These are phyloP conservation scores for Trichoderma semiorbis DNA, from an alignment of 2,329 filamentous ascomycete species.

Conservation along the genomic window DNA sequence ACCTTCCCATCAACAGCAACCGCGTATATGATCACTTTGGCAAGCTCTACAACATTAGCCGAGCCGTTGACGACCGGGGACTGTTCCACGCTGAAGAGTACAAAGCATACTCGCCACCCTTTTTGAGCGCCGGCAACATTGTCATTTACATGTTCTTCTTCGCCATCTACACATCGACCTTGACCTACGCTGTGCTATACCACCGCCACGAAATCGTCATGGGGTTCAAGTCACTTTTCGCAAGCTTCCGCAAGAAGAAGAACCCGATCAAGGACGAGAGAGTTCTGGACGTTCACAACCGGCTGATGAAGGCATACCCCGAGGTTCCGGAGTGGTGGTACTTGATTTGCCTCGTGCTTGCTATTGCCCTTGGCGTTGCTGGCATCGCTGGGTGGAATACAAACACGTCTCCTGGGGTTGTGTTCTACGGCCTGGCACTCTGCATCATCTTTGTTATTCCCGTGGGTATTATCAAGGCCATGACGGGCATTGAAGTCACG, in stretches of 20 bases:
- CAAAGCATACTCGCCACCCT: constrained; percentile 49
- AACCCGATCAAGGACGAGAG: constrained; percentile 33
- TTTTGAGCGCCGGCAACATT: constrained; percentile 48
- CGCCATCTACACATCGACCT: constrained; percentile 49
- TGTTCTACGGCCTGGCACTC: constrained; percentile 49
- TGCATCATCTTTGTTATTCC: constrained; percentile 51
- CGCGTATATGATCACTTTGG: constrained; percentile 49
- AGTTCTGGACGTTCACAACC: constrained; percentile 46
- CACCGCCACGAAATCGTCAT: constrained; percentile 49
- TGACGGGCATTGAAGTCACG: constrained; percentile 50
- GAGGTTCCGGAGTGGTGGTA: constrained; percentile 57
- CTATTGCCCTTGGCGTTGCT: constrained; percentile 45
- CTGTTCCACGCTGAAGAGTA: constrained; percentile 47
- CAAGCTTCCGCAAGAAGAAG: constrained; percentile 41
- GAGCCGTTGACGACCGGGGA: constrained; percentile 40
- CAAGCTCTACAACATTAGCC: constrained; percentile 44
- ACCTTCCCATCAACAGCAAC: constrained; percentile 52
- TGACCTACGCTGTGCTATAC: constrained; percentile 50
- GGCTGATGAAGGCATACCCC: constrained; percentile 45
- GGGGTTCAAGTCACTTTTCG: constrained; percentile 46
- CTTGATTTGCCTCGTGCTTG: constrained; percentile 38
- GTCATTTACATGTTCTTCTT: constrained; percentile 55
- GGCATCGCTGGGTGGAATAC: constrained; percentile 49
- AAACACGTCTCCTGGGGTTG: constrained; percentile 48
- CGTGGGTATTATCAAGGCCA: constrained; percentile 51